phyloP scores from a whole-genome alignment of 2,329 filamentous ascomycete species.

The Fusarium circinatum region DNA sequence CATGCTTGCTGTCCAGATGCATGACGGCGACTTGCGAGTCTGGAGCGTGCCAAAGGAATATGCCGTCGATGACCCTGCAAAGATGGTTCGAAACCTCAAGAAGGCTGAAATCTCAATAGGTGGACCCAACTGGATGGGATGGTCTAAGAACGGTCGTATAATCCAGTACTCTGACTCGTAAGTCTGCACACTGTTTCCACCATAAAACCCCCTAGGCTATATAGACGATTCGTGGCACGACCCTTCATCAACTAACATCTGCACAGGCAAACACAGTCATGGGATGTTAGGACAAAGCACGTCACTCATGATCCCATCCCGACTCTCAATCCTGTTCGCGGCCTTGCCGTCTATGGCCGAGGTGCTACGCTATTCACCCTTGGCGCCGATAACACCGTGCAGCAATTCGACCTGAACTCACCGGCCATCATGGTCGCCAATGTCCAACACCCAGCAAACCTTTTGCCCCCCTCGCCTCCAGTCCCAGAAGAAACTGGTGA shows the following conservation, averaged over 20 bases:
- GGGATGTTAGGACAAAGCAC: slow-evolving; percentile 97
- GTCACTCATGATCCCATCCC: slow-evolving; percentile 91
- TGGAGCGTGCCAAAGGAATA: slow-evolving; percentile 94
- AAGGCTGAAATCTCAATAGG: slow-evolving; percentile 76
- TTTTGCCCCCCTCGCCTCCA: slow-evolving; percentile 84
- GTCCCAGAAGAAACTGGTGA: slow-evolving; percentile 79
- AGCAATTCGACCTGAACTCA: slow-evolving; percentile 94
- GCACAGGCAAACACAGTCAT: slow-evolving; percentile 84
- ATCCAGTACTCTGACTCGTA: slow-evolving; percentile 92
- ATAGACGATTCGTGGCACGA: no score
- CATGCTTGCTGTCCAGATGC: slow-evolving; percentile 93
- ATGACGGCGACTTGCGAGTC: slow-evolving; percentile 90
- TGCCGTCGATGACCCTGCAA: slow-evolving; percentile 79
- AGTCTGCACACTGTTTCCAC: slow-evolving; percentile 52
- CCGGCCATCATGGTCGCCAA: slow-evolving; percentile 83
- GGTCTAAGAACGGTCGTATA: slow-evolving; percentile 98
- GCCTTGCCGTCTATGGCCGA: slow-evolving; percentile 87
- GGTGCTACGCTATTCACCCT: slow-evolving; percentile 93
- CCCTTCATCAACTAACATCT: slow-evolving; percentile 41
- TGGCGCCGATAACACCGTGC: slow-evolving; percentile 87
- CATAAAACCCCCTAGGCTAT: slow-evolving; percentile 6
- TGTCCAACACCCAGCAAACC: slow-evolving; percentile 84
- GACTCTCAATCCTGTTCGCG: slow-evolving; percentile 82
- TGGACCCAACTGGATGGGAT: slow-evolving; percentile 96
- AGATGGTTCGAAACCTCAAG: slow-evolving; percentile 88